These are phyloP conservation scores for Diaporthe citriasiana DNA, from an alignment of 2,329 filamentous ascomycete species.

Conservation along the genomic window DNA sequence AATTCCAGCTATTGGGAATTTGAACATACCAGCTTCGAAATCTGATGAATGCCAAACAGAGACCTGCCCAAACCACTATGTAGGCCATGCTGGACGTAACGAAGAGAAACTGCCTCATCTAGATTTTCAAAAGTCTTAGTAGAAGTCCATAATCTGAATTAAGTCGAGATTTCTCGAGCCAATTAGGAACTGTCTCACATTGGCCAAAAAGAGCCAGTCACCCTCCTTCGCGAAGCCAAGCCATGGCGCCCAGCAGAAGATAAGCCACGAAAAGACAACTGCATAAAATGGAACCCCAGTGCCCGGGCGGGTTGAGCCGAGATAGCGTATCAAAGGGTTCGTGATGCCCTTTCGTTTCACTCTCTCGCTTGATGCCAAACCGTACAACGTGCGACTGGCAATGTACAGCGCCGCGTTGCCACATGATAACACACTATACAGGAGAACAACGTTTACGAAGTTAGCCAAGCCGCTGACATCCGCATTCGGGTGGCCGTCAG, in stretches of 20 bases:
- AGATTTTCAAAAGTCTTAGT: background rate
- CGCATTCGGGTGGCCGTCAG: background rate
- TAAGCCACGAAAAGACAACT: constrained; percentile 30
- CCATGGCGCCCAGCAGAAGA: constrained; percentile 36
- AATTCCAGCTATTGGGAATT: no score
- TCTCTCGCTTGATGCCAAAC: constrained; percentile 11
- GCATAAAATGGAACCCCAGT: constrained; percentile 36
- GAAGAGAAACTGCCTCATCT: constrained; percentile 38
- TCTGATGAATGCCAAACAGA: constrained; percentile 38
- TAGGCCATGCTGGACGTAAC: constrained; percentile 40
- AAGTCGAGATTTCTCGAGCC: rapidly evolving
- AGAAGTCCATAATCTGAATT: rapidly evolving
- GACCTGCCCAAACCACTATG: constrained; percentile 32
- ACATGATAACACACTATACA: constrained; percentile 36
- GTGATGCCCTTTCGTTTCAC: background rate
- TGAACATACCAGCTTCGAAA: constrained; percentile 34
- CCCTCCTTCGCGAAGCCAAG: constrained; percentile 17
- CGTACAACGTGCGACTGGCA: constrained; percentile 38
- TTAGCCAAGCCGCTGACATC: constrained; percentile 8
- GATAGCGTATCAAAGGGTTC: background rate
- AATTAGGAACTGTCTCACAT: constrained; percentile 5
- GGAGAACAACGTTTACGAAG: constrained; percentile 35
- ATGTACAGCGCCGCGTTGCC: constrained; percentile 37
- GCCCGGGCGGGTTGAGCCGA: constrained; percentile 28
- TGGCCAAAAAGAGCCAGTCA: background rate